Evolutionary conservation across 768 basidiomycete genomes (phyloP), one percentile per base, ranked within the genome.

Genomic region (Rhizopogon salebrosus): DNA sequence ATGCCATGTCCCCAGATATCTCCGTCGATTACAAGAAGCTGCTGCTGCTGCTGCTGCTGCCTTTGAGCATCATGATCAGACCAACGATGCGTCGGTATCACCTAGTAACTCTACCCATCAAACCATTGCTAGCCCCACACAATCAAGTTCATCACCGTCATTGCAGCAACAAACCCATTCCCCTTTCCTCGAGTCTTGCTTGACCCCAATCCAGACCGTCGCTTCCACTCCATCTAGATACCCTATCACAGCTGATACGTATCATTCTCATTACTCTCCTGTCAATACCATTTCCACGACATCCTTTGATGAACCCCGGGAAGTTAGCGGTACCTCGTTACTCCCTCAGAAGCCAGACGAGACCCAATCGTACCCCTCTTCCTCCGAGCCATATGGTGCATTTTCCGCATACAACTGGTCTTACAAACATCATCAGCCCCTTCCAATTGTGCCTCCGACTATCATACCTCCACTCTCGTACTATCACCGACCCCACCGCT

Each of bases 21-120:
- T 92, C 42, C 82, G 89, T 38, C 79, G 89, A 22, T 75, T 91
- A 24, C 89, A 92, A 70, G 89, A 90, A 67, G 74, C 74, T 1
- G 75, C 87, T 2, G 80, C 80, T 0, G 82, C 85, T 0, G 81
- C 82, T 1, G 68, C 70, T 1, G 78, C 79, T 27, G 72, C 73
- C 6, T 73, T 69, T 36, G 71, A 74, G 34, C 56, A 68, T 18
- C 72, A 72, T 45, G 68, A 70, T 51, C 65, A 64, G 13, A 57
- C 63, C 34, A 71, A 71, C 27, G 55, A 64, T 16, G 55, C 65
- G 22, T 65, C 70, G 16, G 57, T 64, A 27, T 80, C 83, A 2
- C 79, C 82, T 3, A n/a, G n/a, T n/a, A 67, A 74, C 27, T 77
- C 80, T 20, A 61, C 75, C n/a, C 54, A 54, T 48, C 51, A 41